Base-by-base conservation (phyloP, 2,329 filamentous ascomycete genomes). In the Thelonectria blattea region DNA sequence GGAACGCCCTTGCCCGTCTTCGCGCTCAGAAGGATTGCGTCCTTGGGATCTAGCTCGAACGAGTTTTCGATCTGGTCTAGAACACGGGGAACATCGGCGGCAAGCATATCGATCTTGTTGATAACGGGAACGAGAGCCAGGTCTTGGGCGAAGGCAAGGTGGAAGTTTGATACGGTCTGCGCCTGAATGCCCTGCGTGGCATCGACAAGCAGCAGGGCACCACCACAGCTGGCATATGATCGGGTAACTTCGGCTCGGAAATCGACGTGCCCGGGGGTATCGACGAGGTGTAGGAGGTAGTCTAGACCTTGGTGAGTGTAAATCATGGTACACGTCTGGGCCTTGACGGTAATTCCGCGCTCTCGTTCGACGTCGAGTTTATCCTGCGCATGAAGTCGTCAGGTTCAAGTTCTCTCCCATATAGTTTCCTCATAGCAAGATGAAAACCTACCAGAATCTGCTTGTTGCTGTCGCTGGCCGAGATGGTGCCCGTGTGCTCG, bases 91-190 rank as follows among this genome's bases (percentile, higher is more conserved):
- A 93, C 84, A 72, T 99, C 95, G 7, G 95, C 92, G 11, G 93
- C 91, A 1, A 91, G 89, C 71, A 99, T 85, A 74, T 99, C 95
- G 55, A 99, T 90, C 81, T 99, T 99, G 81, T 99, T 99, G 71
- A 99, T 86, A 22, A 99, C 92, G 0, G 95, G 95, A 3, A 99
- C 87, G 63, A 99, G 85, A 20, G 88, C 84, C 52, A 99, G 80
- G 15, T 92, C 92, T 75, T 98, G 92, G 1, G 94, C 89, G 77
- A 99, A 99, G 8, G 95, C 95, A 22, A 98, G 87, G 74, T 98
- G 97, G 79, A 99, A 99, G 76, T 99, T 99, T 63, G 95, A 95
- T 9, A 99, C 95, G 0, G 95, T 99, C 81, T 99, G 95, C 5
- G 95, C 95, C 79, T 99, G 95, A 2, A 99, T 89, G 47, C 95